A percentile compares a stretch with the other conserved stretches of the same genome.
These are phyloP conservation scores for Leccinum uliginosum DNA, from an alignment of 768 basidiomycete genomes.

Conservation along the genomic window DNA sequence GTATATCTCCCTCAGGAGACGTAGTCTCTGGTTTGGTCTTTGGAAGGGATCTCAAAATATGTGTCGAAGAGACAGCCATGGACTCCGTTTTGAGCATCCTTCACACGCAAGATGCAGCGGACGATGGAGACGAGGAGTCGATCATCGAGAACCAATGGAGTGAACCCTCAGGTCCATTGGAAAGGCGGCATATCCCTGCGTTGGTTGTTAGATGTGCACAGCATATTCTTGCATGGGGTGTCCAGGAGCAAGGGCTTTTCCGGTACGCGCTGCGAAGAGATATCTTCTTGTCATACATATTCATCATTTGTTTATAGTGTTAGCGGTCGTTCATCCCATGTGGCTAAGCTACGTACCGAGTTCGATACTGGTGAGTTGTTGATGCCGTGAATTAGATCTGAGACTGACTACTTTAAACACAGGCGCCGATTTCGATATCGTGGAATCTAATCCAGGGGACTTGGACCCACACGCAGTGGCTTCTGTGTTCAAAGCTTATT, in stretches of 20 bases:
- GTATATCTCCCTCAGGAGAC: slow-evolving; percentile 31
- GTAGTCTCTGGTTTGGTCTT: slow-evolving; percentile 58
- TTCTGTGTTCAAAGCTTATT: slow-evolving; percentile 86
- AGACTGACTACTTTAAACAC: slow-evolving; percentile 12
- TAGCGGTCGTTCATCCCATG: slow-evolving; percentile 78
- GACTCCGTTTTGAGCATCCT: slow-evolving; percentile 17
- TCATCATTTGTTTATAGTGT: slow-evolving; percentile 45
- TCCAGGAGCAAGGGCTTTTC: slow-evolving; percentile 84
- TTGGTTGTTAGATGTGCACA: slow-evolving; percentile 79
- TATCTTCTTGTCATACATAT: background rate
- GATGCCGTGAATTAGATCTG: background rate
- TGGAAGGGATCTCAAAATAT: slow-evolving; percentile 51
- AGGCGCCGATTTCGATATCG: slow-evolving; percentile 87
- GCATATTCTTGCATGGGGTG: slow-evolving; percentile 76
- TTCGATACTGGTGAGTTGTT: slow-evolving; percentile 68
- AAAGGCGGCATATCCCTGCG: slow-evolving; percentile 60
- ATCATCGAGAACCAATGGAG: slow-evolving; percentile 7
- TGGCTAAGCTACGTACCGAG: slow-evolving; percentile 66
- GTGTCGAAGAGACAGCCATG: slow-evolving; percentile 55
- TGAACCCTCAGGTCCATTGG: slow-evolving; percentile 32
- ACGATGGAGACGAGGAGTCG: background rate
- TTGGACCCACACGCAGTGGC: slow-evolving; percentile 94
- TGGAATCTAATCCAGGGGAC: slow-evolving; percentile 74
- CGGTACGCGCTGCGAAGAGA: slow-evolving; percentile 46
- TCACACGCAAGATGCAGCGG: slow-evolving; percentile 3